Evolutionary conservation across 257 asterid species (phyloP).

Genomic region (Oldenlandia corymbosa): DNA sequence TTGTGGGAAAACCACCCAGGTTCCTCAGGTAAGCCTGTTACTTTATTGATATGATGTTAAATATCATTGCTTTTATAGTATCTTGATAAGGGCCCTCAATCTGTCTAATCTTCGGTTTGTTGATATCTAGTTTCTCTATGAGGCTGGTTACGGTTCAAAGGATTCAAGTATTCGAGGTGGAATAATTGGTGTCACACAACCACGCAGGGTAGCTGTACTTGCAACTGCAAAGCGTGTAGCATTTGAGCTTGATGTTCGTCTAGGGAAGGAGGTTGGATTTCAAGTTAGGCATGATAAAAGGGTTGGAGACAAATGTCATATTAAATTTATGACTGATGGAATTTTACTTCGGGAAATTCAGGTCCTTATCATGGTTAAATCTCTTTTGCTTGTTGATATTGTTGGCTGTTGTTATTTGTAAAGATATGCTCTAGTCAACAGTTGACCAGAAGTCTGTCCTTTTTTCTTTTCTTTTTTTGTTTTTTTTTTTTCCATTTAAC

Average conservation of each 20-base stretch:
- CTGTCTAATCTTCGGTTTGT: constrained; percentile 16
- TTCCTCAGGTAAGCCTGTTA: constrained; percentile 74
- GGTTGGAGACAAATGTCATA: constrained; percentile 73
- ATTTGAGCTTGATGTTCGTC: constrained; percentile 72
- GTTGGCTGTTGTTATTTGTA: background rate
- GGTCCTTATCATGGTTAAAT: constrained; percentile 34
- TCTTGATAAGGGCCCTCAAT: background rate
- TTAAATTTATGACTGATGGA: constrained; percentile 99
- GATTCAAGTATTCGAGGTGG: constrained; percentile 45
- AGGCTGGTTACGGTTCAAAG: constrained; percentile 77
- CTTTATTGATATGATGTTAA: background rate
- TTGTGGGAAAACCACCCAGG: constrained; percentile 98
- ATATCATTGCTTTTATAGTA: constrained; percentile 2
- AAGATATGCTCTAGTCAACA: background rate
- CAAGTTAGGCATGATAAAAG: constrained; percentile 95
- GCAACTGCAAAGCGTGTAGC: constrained; percentile 98
- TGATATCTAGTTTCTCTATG: constrained; percentile 76
- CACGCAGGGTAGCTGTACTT: constrained; percentile 96
- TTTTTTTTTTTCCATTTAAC: too few relatives aligned
- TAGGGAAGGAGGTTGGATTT: constrained; percentile 93
- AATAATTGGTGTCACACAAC: constrained; percentile 91
- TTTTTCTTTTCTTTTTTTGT: background rate
- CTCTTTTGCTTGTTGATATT: constrained; percentile 4
- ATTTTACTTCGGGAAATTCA: constrained; percentile 95
- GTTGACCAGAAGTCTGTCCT: background rate